Evolutionary conservation across 768 basidiomycete genomes (phyloP).

Genomic region (Lactarius indigo): DNA sequence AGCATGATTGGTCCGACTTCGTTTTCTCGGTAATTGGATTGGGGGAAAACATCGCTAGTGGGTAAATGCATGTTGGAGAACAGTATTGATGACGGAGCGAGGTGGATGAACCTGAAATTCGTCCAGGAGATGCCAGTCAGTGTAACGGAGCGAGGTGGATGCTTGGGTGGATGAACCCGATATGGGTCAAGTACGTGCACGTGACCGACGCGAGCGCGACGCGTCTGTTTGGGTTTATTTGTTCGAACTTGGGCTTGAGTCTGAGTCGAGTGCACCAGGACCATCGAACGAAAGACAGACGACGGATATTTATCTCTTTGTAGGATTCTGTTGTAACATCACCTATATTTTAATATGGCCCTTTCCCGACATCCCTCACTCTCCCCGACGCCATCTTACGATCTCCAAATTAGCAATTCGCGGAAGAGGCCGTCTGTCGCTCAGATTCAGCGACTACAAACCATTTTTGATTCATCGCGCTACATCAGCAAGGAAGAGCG

Average conservation of each 20-base stretch:
- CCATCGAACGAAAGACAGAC: neutral
- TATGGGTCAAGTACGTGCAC: neutral
- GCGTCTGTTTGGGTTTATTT: slow-evolving; percentile 20
- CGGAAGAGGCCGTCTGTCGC: slow-evolving; percentile 11
- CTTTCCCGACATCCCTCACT: slow-evolving; percentile 1
- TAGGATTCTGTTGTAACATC: slow-evolving; percentile 11
- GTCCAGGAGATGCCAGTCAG: neutral
- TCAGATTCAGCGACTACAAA: slow-evolving; percentile 16
- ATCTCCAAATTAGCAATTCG: slow-evolving; percentile 5
- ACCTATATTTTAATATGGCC: neutral
- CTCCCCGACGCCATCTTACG: slow-evolving; percentile 8
- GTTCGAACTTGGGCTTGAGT: neutral
- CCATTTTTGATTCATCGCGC: slow-evolving; percentile 11
- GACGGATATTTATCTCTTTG: slow-evolving; percentile 7
- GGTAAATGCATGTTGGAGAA: no score
- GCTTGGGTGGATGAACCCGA: neutral
- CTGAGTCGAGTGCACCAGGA: neutral
- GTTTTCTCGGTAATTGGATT: neutral
- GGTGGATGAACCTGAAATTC: neutral
- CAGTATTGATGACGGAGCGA: no score
- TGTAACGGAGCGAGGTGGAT: neutral
- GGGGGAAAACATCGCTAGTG: no score
- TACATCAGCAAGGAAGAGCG: slow-evolving; percentile 19
- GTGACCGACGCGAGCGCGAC: slow-evolving; percentile 18
- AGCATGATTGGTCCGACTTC: neutral